Evolutionary conservation across 345 rosid species (phyloP), one percentile per base, ranked within the genome.

Genomic region (Euclidium syriacum): DNA sequence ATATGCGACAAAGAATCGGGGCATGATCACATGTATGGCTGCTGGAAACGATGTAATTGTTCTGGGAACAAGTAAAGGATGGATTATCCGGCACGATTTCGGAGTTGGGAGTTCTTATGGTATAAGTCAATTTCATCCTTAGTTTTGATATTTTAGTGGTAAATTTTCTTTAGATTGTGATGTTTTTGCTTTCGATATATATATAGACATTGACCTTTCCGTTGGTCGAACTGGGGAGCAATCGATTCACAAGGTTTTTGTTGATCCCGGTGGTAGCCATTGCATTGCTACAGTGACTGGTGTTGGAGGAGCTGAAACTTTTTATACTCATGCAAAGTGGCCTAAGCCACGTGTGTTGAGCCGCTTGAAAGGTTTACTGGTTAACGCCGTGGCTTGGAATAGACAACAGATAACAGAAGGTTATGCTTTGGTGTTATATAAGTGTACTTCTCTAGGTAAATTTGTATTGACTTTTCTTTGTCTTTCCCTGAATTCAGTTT

Each of bases 191-290:
- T 50, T 32, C 39, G 36, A 11, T 51, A 2, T 69, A 94, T 29
- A 11, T 51, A 2, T 69, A 94, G 99, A 94, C 66, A 78, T 84
- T 66, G 99, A 94, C 86, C 86, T 94, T 19, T 84, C 96, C 19
- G 83, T 36, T 30, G 99, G 92, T 38, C 78, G 97, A 66, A 72
- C 85, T 54, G 99, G 96, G 26, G 99, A 94, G 71, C 96, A 84
- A 76, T 86, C 92, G 1, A 75, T 94, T 50, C 97, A 87, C 76
- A 81, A 81, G 75, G 95, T 87, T 68, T 94, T 90, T 72, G 92
- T 90, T 53, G 97, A 94, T 76, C 99, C 99, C 49, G 97, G 97
- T 10, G 99, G 99, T 23, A 84, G 96, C 70, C 99, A 94, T 44
- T 94, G 99, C 58, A 76, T 94, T 64, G 88, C 96, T 41, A 87